Evolutionary conservation across 106 monocot genomes (phyloP), one percentile per base, ranked within the genome.

Genomic region (Cymbidium sinense): DNA sequence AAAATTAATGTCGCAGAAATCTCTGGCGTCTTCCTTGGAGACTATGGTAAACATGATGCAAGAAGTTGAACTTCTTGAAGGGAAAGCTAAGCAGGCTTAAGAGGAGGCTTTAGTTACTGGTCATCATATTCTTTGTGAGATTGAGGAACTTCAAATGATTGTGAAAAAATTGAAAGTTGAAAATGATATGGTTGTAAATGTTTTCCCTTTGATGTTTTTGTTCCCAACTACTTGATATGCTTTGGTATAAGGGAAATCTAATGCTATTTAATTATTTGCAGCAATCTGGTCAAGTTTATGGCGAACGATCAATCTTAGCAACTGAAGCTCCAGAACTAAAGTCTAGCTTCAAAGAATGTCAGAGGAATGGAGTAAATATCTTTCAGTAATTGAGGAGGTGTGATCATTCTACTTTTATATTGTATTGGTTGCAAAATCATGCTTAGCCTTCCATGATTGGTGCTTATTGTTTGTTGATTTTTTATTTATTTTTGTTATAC

Each of bases 261-360:
- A 78, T 75, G n/a, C 12, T 29, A 19, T 51, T 78, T 64, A 29
- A 19, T 28, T 80, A 35, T 82, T 77, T 51, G 76, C 89, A 96
- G 96, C 94, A 88, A 79, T 77, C 91, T 70, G 89, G 91, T 31
- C 91, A 93, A 85, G 85, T 96, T 30, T 96, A 88, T 88, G 96
- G 96, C 18, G 96, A 96, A 78, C 93, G 85, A 67, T 82, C 91
- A 52, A 92, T 96, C 52, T 83, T 96, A 79, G 81, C 88, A 52
- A 88, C 93, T 70, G 96, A 96, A 73, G 89, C 94, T 67, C 79
- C 87, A 43, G 93, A 96, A 73, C 82, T 96, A n/a, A 93, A 94
- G 37, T 89, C 91, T 30, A 84, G 20, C 86, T 96, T 36, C 79
- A 82, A 2, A 82, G 58, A 81, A 88, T 96, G 37, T 86, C 93